Evolutionary conservation across 2,329 filamentous ascomycete genomes (phyloP), one percentile per base, ranked within the genome.

Genomic region (Nannizziopsis barbatae): DNA sequence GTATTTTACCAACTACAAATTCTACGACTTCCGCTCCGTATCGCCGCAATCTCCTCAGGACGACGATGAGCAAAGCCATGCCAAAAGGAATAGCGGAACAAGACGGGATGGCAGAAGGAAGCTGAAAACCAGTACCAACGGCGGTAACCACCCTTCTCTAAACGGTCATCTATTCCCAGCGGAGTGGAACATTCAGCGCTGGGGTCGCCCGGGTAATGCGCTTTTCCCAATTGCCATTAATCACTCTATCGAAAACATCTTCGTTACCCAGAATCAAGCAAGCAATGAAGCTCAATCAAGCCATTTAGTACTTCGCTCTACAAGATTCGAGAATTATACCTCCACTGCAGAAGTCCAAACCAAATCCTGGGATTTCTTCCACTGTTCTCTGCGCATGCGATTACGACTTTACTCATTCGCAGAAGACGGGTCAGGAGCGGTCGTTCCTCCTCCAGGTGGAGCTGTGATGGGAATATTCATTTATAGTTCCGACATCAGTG

Each of bases 381-480:
- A 70, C 52, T 68, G 65, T n/a, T 74, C 71, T 2, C 58, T 75
- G 42, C 69, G 73, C 7, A 66, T 75, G 43, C 62, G 66, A 5
- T 64, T 72, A 44, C 70, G 72, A 2, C 61, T 76, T 1, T 56
- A 56, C 50, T 44, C 45, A 27, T 30, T 18, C 5, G 11, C 39
- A 6, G 22, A 41, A 22, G 49, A 46, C 20, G n/a, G 32, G 9
- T 37, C 45, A 32, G 37, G 31, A 10, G n/a, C 18, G 20, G 27
- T 42, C 45, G 27, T 41, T 35, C 53, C 57, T 1, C 71, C 71
- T n/a, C 55, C 63, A 14, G 51, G 59, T 33, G 73, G 74, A 42
- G 73, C 71, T 2, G 71, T 72, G 5, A 70, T 71, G 1, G 73
- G 73, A 3, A 69, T 75, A 55, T 71, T 76, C 62, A 74, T 71